phyloP scores from a whole-genome alignment of 495 filamentous ascomycete genomes.

The Tuber brumale region DNA sequence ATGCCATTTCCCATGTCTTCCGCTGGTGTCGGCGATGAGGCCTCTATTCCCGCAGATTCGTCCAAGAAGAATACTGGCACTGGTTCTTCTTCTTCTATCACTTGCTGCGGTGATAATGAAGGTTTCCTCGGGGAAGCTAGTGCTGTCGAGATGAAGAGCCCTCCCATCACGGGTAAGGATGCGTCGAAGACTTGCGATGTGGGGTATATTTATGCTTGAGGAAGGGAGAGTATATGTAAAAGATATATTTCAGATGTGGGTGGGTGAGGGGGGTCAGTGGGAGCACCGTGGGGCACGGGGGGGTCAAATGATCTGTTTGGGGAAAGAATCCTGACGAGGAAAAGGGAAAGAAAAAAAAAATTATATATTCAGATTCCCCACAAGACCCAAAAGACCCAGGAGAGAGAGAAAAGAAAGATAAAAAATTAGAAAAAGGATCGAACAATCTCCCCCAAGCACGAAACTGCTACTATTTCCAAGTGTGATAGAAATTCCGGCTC shows the following conservation, averaged over 20 bases:
- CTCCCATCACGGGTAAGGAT: constrained; percentile 28
- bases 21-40: constrained; percentile 16
- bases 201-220: constrained; percentile 28
- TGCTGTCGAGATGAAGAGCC: constrained; percentile 21
- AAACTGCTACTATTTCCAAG: constrained; percentile 20
- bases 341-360: too few relatives aligned
- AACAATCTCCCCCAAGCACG: constrained; percentile 12
- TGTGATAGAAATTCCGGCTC: constrained; percentile 22
- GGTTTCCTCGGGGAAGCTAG: constrained; percentile 31
- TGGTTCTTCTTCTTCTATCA: constrained; percentile 33
- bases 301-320: constrained; percentile 34
- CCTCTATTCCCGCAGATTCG: constrained; percentile 35
- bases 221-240: neutral
- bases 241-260: neutral
- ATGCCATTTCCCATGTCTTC: constrained; percentile 31
- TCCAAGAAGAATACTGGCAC: constrained; percentile 34
- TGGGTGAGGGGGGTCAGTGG: neutral
- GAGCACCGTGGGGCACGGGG: neutral
- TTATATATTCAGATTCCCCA: constrained; percentile 1
- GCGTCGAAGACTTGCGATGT: constrained; percentile 26
- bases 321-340: constrained; percentile 15
- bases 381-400: constrained; percentile 25
- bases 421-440: constrained; percentile 21
- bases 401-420: constrained; percentile 2
- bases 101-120: constrained; percentile 26